A percentile compares a stretch with the other conserved stretches of the same genome.
These are phyloP conservation scores for Daldinia vernicosa DNA, from an alignment of 495 filamentous ascomycete genomes.

Conservation along the genomic window DNA sequence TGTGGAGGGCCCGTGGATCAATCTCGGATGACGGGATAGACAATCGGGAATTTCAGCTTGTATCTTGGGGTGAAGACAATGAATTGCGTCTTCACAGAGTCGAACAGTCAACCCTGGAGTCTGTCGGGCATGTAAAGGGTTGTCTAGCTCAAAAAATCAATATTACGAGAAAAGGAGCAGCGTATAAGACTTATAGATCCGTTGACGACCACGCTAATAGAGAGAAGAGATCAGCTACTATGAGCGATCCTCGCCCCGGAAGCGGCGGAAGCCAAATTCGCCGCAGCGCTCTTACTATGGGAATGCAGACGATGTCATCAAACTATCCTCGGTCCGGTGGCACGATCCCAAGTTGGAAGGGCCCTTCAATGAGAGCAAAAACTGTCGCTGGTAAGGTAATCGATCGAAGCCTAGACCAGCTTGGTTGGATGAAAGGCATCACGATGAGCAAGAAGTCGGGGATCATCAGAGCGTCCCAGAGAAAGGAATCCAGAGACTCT, in stretches of 20 bases:
- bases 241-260: conserved; percentile 59
- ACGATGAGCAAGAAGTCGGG: conserved; percentile 74
- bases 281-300: conserved; percentile 56
- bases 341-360: conserved; percentile 52
- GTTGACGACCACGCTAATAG: conserved; percentile 62
- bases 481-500: conserved; percentile 54
- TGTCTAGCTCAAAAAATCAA: conserved; percentile 69
- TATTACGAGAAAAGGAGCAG: conserved; percentile 80
- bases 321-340: conserved; percentile 49
- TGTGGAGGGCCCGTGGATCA: conserved; percentile 88
- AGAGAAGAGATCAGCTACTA: conserved; percentile 57
- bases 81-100: conserved; percentile 82
- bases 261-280: conserved; percentile 50
- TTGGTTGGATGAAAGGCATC: conserved; percentile 93
- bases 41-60: conserved; percentile 88
- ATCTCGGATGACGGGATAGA: conserved; percentile 74
- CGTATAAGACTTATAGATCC: conserved; percentile 84
- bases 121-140: conserved; percentile 81
- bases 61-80: conserved; percentile 91
- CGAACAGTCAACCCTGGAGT: conserved; percentile 67
- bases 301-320: conserved; percentile 52
- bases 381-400: conserved; percentile 63
- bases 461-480: conserved; percentile 45
- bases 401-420: conserved; percentile 68
- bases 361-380: conserved; percentile 72